Evolutionary conservation across 116 monocot species (phyloP), one percentile per base, ranked within the genome.

Genomic region (Dioscorea cayenensis): DNA sequence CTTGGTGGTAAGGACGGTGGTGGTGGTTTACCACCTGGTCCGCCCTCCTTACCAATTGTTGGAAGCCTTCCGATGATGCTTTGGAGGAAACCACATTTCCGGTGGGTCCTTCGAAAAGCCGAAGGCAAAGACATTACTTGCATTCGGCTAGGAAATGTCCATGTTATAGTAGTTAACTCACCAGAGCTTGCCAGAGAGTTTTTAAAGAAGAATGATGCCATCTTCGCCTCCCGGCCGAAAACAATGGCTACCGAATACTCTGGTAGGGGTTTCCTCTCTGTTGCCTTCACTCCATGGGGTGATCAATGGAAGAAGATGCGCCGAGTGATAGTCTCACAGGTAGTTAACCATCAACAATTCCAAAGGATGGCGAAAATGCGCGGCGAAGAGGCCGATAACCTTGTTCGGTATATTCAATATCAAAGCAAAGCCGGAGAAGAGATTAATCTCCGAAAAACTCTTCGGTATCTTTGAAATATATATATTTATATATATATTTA

Each of bases 321-420:
- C 3, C 60, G 60, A 18, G 20, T 19, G 83, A 80, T 43, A 49
- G 71, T 3, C 28, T 86, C 7, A 9, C 74, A 74, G 64, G 66
- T 80, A 1, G 49, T 80, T 9, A 65, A 63, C 62, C 55, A 63
- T 2, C 19, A 51, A 1, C 64, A 51, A 37, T 71, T 80, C 43
- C 64, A 13, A 8, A 27, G 49, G 52, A 49, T 35, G 27, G 63
- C 35, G 20, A 25, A 22, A 3, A 36, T 36, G 23, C 50, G 75
- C 5, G 27, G 6, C 13, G 72, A 80, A 21, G 75, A 80, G 65
- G 80, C 80, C 12, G 71, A 80, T 17, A 52, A 75, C 75, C 51
- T 75, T 9, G 65, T 11, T 28, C 58, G 66, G 61, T 49, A 35
- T 75, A n/a, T 11, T 28, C 58, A 71, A 66, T 49, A 35, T 75